A percentile compares a stretch with the other conserved stretches of the same genome.
Evolutionary conservation across 805 yeast species (phyloP).

Genomic region (Starmerella powellii): DNA sequence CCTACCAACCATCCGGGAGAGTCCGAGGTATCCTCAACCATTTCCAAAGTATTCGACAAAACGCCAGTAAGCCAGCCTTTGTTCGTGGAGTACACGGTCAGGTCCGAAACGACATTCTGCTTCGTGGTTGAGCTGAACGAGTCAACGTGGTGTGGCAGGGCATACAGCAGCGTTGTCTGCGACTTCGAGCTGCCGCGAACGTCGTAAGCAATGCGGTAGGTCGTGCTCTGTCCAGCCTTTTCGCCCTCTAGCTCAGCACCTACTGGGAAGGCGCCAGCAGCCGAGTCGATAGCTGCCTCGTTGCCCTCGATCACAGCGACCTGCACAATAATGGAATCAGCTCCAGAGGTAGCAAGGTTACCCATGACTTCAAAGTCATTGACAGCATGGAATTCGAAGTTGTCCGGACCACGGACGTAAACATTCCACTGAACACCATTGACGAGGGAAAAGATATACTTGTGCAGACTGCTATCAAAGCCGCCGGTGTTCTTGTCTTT

Average conservation of each 20-base stretch:
- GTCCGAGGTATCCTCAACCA: conserved; percentile 33
- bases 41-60: conserved; percentile 26
- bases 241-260: conserved; percentile 40
- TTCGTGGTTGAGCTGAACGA: conserved; percentile 32
- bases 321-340: conserved; percentile 36
- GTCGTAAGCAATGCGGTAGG: conserved; percentile 39
- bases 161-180: conserved; percentile 39
- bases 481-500: conserved; percentile 21
- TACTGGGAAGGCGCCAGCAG: conserved; percentile 58
- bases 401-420: conserved; percentile 35
- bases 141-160: conserved; percentile 54
- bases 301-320: conserved; percentile 38
- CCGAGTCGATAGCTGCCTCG: conserved; percentile 37
- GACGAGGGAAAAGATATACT: conserved; percentile 33
- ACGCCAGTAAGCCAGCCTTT: conserved; percentile 33
- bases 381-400: conserved; percentile 29
- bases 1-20: conserved; percentile 47
- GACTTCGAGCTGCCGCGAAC: conserved; percentile 40
- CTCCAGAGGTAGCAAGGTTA: conserved; percentile 23
- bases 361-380: conserved; percentile 32
- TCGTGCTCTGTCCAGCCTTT: conserved; percentile 36
- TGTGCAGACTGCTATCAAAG: conserved; percentile 25
- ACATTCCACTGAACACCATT: conserved; percentile 40
- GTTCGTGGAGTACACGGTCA: conserved; percentile 38
- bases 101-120: conserved; percentile 23